phyloP scores from a whole-genome alignment of 345 rosid genomes.

The Brassica rapa region DNA sequence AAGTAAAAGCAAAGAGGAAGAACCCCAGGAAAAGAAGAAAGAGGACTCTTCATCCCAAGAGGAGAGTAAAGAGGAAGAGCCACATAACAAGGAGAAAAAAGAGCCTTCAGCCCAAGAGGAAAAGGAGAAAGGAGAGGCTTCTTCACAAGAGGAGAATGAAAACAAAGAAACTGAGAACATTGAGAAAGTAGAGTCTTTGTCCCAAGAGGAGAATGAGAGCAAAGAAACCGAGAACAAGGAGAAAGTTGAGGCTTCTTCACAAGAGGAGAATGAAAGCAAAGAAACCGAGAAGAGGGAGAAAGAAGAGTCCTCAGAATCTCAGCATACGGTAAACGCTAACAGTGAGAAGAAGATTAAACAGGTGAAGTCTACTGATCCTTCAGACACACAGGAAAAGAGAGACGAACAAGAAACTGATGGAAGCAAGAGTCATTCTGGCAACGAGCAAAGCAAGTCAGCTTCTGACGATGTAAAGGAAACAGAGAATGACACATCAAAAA shows the following conservation, averaged over 20 bases:
- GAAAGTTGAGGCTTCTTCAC: constrained; percentile 17
- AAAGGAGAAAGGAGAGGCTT: neutral
- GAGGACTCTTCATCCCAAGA: neutral
- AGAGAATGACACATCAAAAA: constrained; percentile 17
- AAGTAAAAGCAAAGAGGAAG: neutral
- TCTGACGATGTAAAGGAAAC: constrained; percentile 33
- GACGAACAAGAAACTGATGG: constrained; percentile 24
- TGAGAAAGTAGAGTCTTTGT: constrained; percentile 1
- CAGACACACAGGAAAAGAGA: constrained; percentile 35
- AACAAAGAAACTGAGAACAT: constrained; percentile 7
- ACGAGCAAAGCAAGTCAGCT: constrained; percentile 34
- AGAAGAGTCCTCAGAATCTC: constrained; percentile 30
- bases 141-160: neutral
- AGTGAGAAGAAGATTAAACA: constrained; percentile 37
- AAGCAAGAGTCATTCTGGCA: constrained; percentile 40
- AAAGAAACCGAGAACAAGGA: constrained; percentile 28
- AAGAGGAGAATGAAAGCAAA: neutral
- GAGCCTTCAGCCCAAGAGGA: neutral
- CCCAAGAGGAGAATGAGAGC: constrained; percentile 1
- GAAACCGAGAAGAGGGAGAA: constrained; percentile 23
- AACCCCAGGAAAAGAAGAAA: neutral
- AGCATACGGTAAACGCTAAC: constrained; percentile 14
- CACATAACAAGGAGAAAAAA: constrained; percentile 32
- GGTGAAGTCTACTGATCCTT: constrained; percentile 40
- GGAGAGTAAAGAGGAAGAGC: neutral